phyloP scores from a whole-genome alignment of 768 basidiomycete species.

The Tulasnella sp. region DNA sequence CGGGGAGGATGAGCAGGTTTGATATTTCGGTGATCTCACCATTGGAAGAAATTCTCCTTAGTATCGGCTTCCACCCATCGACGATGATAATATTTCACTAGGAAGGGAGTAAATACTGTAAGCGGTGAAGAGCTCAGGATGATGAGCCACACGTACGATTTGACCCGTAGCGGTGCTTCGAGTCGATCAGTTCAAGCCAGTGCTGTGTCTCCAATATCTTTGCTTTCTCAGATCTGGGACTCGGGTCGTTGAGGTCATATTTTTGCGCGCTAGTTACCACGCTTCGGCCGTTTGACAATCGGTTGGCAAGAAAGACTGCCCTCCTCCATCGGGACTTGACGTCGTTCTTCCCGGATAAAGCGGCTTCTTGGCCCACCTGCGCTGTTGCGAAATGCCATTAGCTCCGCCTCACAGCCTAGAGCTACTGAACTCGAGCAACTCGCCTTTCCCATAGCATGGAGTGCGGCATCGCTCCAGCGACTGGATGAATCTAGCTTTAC shows the following conservation, averaged over 20 bases:
- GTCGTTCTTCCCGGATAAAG: slow-evolving; percentile 41
- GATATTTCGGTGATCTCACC: slow-evolving; percentile 33
- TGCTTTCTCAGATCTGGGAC: slow-evolving; percentile 1
- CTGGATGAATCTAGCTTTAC: slow-evolving; percentile 18
- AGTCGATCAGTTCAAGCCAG: slow-evolving; percentile 56
- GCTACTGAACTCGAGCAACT: neutral
- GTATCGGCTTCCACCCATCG: slow-evolving; percentile 54
- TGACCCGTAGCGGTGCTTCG: slow-evolving; percentile 57
- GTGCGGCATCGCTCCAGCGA: slow-evolving; percentile 34
- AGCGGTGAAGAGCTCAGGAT: neutral
- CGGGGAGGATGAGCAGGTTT: neutral
- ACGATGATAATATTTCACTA: slow-evolving; percentile 47
- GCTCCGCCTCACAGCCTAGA: neutral
- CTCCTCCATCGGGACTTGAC: slow-evolving; percentile 44
- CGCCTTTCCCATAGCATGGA: slow-evolving; percentile 36
- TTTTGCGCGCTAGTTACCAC: slow-evolving; percentile 31
- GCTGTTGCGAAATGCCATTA: neutral
- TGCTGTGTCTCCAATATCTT: slow-evolving; percentile 54
- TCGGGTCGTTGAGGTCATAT: slow-evolving; percentile 28
- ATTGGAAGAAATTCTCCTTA: slow-evolving; percentile 57
- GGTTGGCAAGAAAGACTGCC: slow-evolving; percentile 37
- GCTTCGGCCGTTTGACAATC: slow-evolving; percentile 40
- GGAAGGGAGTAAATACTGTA: neutral
- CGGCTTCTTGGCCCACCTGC: slow-evolving; percentile 36
- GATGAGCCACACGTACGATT: slow-evolving; percentile 37